These are phyloP conservation scores for Neofusicoccum ribis DNA, from an alignment of 2,329 filamentous ascomycete genomes.

Conservation along the genomic window DNA sequence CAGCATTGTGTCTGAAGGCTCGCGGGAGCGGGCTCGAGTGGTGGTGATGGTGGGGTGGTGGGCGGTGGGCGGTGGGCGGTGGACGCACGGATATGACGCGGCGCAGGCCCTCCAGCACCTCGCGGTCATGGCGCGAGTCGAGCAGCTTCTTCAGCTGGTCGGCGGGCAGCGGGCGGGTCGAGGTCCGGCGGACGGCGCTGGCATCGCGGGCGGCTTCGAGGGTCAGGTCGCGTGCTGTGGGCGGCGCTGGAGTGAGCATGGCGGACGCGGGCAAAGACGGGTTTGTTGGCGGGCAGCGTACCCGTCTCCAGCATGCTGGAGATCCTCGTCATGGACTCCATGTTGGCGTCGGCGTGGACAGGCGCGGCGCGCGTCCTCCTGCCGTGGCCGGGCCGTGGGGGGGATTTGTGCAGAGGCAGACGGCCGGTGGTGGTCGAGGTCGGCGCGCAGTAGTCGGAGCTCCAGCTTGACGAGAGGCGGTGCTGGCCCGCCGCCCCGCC, in stretches of 20 bases:
- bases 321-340: slow-evolving; percentile 96
- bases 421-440: background rate
- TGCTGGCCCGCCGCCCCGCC: slow-evolving; percentile 5
- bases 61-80: slow-evolving; percentile 24
- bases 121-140: slow-evolving; percentile 89
- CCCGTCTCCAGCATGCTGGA: slow-evolving; percentile 93
- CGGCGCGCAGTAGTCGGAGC: slow-evolving; percentile 15
- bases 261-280: background rate
- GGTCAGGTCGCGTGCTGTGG: slow-evolving; percentile 87
- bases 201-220: slow-evolving; percentile 94
- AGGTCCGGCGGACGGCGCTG: slow-evolving; percentile 56
- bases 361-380: background rate
- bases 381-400: slow-evolving; percentile 1
- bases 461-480: slow-evolving; percentile 5
- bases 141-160: slow-evolving; percentile 90
- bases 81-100: slow-evolving; percentile 76
- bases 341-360: slow-evolving; percentile 40
- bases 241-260: slow-evolving; percentile 12
- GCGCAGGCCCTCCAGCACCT: slow-evolving; percentile 87
- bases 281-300: slow-evolving; percentile 45
- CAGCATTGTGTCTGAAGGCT: background rate
- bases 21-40: too few relatives aligned
- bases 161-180: slow-evolving; percentile 68
- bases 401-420: slow-evolving; percentile 9
- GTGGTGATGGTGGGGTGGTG: background rate